A percentile compares a stretch with the other conserved stretches of the same genome.
Evolutionary conservation across 257 asterid species (phyloP).

Genomic region (Plectranthus barbatus): DNA sequence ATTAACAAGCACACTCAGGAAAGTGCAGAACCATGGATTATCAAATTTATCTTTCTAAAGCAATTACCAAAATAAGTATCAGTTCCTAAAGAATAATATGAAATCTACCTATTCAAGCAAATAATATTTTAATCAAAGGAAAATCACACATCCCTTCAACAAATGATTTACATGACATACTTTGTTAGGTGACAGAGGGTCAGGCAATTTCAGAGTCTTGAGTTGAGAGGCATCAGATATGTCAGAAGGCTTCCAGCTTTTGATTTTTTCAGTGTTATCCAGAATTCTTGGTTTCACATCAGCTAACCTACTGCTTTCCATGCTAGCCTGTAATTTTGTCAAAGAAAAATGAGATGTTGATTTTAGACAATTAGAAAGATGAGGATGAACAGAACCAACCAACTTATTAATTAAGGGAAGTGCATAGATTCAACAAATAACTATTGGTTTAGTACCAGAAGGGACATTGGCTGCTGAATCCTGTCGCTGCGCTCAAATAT

Average conservation of each 20-base stretch:
- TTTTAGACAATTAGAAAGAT: background rate
- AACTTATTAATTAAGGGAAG: background rate
- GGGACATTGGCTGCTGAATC: conserved; percentile 73
- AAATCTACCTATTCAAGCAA: background rate
- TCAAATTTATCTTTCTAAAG: background rate
- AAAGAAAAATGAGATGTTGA: conserved; percentile 19
- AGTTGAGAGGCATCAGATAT: conserved; percentile 76
- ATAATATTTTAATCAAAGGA: background rate
- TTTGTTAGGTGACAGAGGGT: conserved; percentile 73
- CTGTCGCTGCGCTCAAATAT: conserved; percentile 72
- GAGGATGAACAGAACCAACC: background rate
- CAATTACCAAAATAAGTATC: background rate
- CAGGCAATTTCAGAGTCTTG: conserved; percentile 80
- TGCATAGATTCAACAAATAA: background rate
- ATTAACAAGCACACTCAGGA: background rate
- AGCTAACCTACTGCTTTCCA: conserved; percentile 69
- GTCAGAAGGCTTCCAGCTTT: conserved; percentile 85
- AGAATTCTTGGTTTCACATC: conserved; percentile 86
- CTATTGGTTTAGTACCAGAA: conserved; percentile 42
- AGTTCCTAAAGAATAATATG: background rate
- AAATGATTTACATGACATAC: conserved; percentile 28
- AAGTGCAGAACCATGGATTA: background rate
- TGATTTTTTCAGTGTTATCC: conserved; percentile 55
- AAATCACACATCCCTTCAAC: background rate
- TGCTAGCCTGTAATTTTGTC: conserved; percentile 46